Evolutionary conservation across 1,139 yeast genomes (phyloP).

Genomic region (Hyphopichia khmerensis): DNA sequence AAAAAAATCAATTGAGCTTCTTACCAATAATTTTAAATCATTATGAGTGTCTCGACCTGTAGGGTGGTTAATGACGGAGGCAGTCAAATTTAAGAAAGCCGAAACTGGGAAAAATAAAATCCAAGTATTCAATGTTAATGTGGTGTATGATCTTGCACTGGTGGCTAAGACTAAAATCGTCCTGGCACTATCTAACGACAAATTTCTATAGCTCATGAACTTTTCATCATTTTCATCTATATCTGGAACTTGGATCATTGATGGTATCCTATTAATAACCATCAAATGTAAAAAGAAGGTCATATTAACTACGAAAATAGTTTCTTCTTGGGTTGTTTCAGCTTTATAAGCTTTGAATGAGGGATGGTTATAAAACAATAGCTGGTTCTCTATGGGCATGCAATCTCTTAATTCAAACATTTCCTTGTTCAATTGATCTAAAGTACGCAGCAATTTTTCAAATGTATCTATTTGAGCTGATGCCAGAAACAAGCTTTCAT

Average conservation of each 20-base stretch:
- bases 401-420: conserved; percentile 2
- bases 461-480: conserved; percentile 2
- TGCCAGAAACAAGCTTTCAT: conserved; percentile 2
- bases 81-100: conserved; percentile 19
- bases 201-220: conserved; percentile 7
- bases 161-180: conserved; percentile 17
- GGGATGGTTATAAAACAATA: conserved; percentile 3
- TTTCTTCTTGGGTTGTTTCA: conserved; percentile 3
- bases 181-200: conserved; percentile 20
- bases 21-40: conserved; percentile 1
- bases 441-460: neutral
- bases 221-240: neutral
- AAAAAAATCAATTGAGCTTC: conserved; percentile 13
- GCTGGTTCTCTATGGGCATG: conserved; percentile 1
- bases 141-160: conserved; percentile 10
- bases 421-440: conserved; percentile 5
- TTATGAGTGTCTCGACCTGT: neutral
- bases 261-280: conserved; percentile 19
- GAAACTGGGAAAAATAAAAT: conserved; percentile 17
- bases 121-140: conserved; percentile 19
- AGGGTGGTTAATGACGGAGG: conserved; percentile 18
- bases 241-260: conserved; percentile 8
- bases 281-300: conserved; percentile 18
- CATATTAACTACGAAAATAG: conserved; percentile 13
- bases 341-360: conserved; percentile 1